Conservation (phyloP, 1,284 basidiomycete species). For the Ceratobasidium sp. region DNA sequence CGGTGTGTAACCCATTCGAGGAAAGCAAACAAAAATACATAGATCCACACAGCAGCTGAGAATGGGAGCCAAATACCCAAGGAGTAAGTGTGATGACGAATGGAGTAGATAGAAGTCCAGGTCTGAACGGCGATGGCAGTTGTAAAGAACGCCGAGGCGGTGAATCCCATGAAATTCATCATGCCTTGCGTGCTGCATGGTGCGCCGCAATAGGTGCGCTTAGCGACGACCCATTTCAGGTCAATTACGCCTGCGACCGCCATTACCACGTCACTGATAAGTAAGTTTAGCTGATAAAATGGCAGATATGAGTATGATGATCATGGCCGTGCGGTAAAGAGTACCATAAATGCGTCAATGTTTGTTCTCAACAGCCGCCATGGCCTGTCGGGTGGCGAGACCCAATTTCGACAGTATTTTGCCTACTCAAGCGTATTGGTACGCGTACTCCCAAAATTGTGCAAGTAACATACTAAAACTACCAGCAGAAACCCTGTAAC, state of each 20-base stretch:
- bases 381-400: not conserved
- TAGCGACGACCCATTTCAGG: not conserved
- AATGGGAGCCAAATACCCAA: not conserved
- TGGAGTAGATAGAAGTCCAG: not conserved
- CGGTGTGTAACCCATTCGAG: not conserved
- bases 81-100: not conserved
- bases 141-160: not conserved
- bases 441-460: not conserved
- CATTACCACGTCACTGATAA: not conserved
- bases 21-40: not conserved
- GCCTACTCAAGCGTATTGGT: not conserved
- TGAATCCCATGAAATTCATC: not conserved
- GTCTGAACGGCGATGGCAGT: not conserved
- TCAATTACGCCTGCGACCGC: not conserved
- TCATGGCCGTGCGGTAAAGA: not conserved
- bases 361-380: not conserved
- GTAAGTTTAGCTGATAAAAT: not conserved
- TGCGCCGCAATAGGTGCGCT: not conserved
- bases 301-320: not conserved
- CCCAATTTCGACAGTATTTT: not conserved
- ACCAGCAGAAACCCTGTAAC: not conserved
- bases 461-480: not conserved
- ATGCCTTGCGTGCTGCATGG: not conserved
- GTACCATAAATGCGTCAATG: not conserved
- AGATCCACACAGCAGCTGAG: not conserved